These are phyloP conservation scores for Colletotrichum limetticola DNA, from an alignment of 2,329 filamentous ascomycete species.

Conservation along the genomic window DNA sequence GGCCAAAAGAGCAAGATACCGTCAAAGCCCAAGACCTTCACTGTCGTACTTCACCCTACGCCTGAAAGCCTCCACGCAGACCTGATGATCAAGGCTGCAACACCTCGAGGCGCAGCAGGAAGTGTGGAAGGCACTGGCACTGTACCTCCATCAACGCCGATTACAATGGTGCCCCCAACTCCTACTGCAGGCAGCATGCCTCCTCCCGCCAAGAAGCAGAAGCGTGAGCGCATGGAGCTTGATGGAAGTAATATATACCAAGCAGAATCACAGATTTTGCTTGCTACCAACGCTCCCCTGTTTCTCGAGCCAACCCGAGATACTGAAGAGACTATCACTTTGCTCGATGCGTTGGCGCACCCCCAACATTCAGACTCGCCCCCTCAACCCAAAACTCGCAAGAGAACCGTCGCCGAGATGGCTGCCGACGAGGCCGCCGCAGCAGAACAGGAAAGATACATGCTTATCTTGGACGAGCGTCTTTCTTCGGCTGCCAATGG, in stretches of 20 bases:
- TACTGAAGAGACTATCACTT: constrained; percentile 73
- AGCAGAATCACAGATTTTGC: constrained; percentile 80
- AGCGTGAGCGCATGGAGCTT: constrained; percentile 78
- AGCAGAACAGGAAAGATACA: constrained; percentile 88
- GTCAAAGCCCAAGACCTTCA: constrained; percentile 74
- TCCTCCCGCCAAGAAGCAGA: constrained; percentile 73
- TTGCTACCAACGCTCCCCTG: constrained; percentile 79
- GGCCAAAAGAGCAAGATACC: constrained; percentile 55
- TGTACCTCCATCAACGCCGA: constrained; percentile 75
- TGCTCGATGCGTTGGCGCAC: constrained; percentile 79
- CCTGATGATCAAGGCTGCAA: constrained; percentile 79
- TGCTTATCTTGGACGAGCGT: constrained; percentile 92
- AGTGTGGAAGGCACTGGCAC: constrained; percentile 56
- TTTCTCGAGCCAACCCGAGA: constrained; percentile 80
- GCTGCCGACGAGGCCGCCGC: constrained; percentile 93
- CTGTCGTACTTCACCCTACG: constrained; percentile 88
- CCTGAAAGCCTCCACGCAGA: constrained; percentile 79
- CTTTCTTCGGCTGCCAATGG: constrained; percentile 70
- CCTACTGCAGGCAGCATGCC: constrained; percentile 69
- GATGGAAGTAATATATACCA: constrained; percentile 78
- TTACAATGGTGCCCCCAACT: constrained; percentile 68
- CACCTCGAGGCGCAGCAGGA: constrained; percentile 61
- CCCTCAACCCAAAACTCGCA: constrained; percentile 87
- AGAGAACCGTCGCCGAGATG: constrained; percentile 93
- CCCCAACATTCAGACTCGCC: constrained; percentile 81